These are phyloP conservation scores for Trametes sanguinea DNA, from an alignment of 768 basidiomycete genomes.

Conservation along the genomic window DNA sequence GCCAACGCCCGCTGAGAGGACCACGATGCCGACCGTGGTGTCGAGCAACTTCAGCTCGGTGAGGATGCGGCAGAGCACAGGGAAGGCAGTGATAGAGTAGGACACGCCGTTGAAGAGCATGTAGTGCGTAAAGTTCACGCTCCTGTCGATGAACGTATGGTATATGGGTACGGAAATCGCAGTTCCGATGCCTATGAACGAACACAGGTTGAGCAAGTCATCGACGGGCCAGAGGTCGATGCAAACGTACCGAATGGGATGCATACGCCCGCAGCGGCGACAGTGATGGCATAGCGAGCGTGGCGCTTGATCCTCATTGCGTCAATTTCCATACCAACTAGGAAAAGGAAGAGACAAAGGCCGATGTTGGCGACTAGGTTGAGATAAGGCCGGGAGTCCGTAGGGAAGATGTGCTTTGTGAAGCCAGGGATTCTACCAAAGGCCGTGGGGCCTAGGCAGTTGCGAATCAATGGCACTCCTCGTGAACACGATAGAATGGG, in stretches of 20 bases:
- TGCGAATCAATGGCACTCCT: conserved; percentile 45
- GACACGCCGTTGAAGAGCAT: conserved; percentile 85
- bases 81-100: conserved; percentile 80
- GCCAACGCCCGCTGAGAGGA: conserved; percentile 78
- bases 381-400: conserved; percentile 53
- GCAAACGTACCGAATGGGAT: conserved; percentile 53
- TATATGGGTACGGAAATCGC: conserved; percentile 76
- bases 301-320: conserved; percentile 67
- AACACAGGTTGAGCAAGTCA: background rate
- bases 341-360: conserved; percentile 76
- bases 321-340: conserved; percentile 86
- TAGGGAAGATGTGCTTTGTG: conserved; percentile 42
- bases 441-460: conserved; percentile 54
- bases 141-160: conserved; percentile 56
- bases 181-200: conserved; percentile 63
- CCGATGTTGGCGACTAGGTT: conserved; percentile 77
- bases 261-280: conserved; percentile 69
- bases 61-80: conserved; percentile 82
- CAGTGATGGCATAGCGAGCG: conserved; percentile 51
- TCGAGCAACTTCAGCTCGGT: conserved; percentile 81
- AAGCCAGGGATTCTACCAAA: conserved; percentile 83
- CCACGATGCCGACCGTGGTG: conserved; percentile 81
- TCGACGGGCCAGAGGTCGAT: background rate
- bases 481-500: background rate
- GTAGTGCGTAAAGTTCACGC: conserved; percentile 77